Conservation (phyloP, 768 basidiomycete genomes). For the Tylopilus sp. region DNA sequence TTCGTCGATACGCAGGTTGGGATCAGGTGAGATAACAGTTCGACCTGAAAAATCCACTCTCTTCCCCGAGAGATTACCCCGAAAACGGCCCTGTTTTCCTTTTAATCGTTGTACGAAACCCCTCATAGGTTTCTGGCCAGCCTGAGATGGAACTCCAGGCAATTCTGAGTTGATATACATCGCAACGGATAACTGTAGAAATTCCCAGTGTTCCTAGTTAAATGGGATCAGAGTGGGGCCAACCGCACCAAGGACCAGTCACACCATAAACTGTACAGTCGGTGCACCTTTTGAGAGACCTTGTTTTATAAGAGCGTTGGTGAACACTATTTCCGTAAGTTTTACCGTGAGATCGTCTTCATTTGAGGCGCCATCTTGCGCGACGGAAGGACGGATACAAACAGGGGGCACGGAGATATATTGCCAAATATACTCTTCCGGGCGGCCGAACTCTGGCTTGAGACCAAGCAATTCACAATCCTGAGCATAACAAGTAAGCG, state of each 20-base stretch:
- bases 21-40: conserved; percentile 98
- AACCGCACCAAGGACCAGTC: not conserved
- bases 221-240: not conserved
- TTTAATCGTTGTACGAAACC: conserved; percentile 98
- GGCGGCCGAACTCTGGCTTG: conserved; percentile 82
- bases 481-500: conserved; percentile 36
- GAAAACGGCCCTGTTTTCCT: conserved; percentile 98
- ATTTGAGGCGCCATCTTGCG: conserved; percentile 96
- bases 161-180: conserved; percentile 98
- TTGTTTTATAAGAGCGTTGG: conserved; percentile 89
- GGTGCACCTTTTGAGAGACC: conserved; percentile 85
- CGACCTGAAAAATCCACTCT: conserved; percentile 98
- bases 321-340: conserved; percentile 93
- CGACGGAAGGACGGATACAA: conserved; percentile 94
- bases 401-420: conserved; percentile 98
- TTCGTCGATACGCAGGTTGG: conserved; percentile 98
- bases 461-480: conserved; percentile 94
- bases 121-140: conserved; percentile 90
- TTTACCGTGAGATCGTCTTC: conserved; percentile 99
- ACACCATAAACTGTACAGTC: conserved; percentile 85
- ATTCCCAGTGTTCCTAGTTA: conserved; percentile 94
- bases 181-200: conserved; percentile 89
- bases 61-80: conserved; percentile 97
- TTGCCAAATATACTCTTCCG: conserved; percentile 98
- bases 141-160: conserved; percentile 85